Percentiles rank a stretch among this genome's conserved stretches.
These are phyloP conservation scores for Suillus hirtellus DNA, from an alignment of 768 basidiomycete species.

Conservation along the genomic window DNA sequence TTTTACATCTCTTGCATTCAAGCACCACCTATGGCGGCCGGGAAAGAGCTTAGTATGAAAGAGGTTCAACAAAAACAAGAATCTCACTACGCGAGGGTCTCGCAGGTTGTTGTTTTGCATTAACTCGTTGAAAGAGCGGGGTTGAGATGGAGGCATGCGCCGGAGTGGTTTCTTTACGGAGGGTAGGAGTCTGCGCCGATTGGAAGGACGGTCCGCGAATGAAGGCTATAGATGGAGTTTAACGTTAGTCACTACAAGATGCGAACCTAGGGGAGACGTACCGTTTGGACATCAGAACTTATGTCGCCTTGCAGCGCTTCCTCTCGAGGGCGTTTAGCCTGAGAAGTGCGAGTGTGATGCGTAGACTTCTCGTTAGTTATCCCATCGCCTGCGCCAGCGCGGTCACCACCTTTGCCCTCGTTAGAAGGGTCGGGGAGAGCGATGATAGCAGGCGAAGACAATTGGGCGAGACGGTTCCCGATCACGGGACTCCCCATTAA, in stretches of 20 bases:
- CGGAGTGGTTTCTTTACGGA: neutral
- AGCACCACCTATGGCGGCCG: neutral
- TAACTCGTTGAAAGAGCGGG: neutral
- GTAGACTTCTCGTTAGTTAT: neutral
- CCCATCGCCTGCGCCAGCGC: neutral
- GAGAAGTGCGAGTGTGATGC: neutral
- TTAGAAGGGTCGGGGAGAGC: neutral
- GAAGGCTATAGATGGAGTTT: neutral
- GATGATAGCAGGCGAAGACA: neutral
- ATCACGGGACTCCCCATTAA: neutral
- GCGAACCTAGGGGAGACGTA: neutral
- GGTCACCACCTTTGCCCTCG: neutral
- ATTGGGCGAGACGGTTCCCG: neutral
- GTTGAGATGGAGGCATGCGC: neutral
- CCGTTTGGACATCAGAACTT: neutral
- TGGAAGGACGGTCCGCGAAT: neutral
- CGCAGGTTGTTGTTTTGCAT: neutral
- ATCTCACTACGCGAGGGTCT: neutral
- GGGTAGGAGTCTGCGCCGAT: neutral
- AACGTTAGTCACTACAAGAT: neutral
- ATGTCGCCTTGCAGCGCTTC: neutral
- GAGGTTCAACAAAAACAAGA: neutral
- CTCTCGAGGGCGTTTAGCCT: neutral
- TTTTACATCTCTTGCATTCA: neutral
- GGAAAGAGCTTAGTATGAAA: neutral